These are phyloP conservation scores for Sapria himalayana DNA, from an alignment of 345 rosid species.

Conservation along the genomic window DNA sequence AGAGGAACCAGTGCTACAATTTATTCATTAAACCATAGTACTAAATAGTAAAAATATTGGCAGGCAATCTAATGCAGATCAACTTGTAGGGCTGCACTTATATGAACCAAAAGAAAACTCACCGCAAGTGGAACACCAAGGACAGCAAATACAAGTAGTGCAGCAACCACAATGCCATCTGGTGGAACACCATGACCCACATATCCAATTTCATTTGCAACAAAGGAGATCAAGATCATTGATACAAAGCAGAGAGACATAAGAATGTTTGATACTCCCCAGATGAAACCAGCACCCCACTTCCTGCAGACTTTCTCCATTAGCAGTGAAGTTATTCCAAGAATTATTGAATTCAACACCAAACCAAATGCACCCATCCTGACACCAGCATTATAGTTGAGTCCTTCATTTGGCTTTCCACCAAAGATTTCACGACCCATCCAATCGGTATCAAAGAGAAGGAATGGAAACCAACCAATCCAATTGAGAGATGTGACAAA, in stretches of 20 bases:
- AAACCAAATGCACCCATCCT: slow-evolving; percentile 81
- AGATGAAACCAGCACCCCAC: slow-evolving; percentile 85
- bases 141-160: slow-evolving; percentile 40
- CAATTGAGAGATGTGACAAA: slow-evolving; percentile 69
- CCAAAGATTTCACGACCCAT: slow-evolving; percentile 92
- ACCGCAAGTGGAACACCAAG: slow-evolving; percentile 89
- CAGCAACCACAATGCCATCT: slow-evolving; percentile 43
- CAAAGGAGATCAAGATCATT: slow-evolving; percentile 46
- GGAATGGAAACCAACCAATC: slow-evolving; percentile 89
- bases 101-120: too few species aligned
- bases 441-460: slow-evolving; percentile 92
- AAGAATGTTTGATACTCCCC: slow-evolving; percentile 72
- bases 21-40: too few species aligned
- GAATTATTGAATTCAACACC: slow-evolving; percentile 76
- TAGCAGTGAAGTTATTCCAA: slow-evolving; percentile 78
- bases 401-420: slow-evolving; percentile 60
- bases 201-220: slow-evolving; percentile 33
- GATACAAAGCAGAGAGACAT: slow-evolving; percentile 77
- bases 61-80: too few species aligned
- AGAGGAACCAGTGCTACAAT: too few species aligned
- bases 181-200: slow-evolving; percentile 48
- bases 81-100: too few species aligned
- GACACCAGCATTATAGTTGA: slow-evolving; percentile 44
- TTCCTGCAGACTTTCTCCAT: slow-evolving; percentile 90
- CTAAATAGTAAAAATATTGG: too few species aligned